These are phyloP conservation scores for Citeromyces siamensis DNA, from an alignment of 1,139 yeast genomes.

Conservation along the genomic window DNA sequence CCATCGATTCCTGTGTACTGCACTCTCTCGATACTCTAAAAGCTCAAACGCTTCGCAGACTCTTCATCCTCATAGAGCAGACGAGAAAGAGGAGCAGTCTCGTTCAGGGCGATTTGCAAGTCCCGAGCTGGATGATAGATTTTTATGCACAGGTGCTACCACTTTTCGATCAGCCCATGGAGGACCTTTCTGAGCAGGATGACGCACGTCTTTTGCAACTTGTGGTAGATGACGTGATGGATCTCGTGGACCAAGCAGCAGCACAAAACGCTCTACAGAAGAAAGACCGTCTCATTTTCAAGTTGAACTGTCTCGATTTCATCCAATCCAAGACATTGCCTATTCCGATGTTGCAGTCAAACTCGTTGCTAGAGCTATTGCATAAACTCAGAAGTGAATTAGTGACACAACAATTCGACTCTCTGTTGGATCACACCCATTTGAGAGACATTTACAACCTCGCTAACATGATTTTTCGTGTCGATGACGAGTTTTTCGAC, in stretches of 20 bases:
- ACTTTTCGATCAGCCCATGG: slow-evolving; percentile 31
- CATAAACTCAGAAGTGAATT: slow-evolving; percentile 6
- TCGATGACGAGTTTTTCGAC: slow-evolving; percentile 40
- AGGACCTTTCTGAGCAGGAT: slow-evolving; percentile 13
- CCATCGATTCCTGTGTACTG: slow-evolving; percentile 8
- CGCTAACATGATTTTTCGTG: slow-evolving; percentile 60
- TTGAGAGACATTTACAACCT: slow-evolving; percentile 46
- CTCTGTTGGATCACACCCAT: slow-evolving; percentile 34
- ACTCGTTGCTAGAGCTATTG: slow-evolving; percentile 22
- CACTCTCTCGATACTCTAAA: slow-evolving; percentile 14
- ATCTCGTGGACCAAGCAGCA: slow-evolving; percentile 20
- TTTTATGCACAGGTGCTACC: slow-evolving; percentile 39
- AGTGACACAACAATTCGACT: slow-evolving; percentile 21
- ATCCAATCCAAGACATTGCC: slow-evolving; percentile 44
- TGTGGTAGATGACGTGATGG: slow-evolving; percentile 30
- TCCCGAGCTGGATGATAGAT: slow-evolving; percentile 66
- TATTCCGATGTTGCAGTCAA: slow-evolving; percentile 20
- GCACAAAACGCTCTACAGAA: slow-evolving; percentile 8
- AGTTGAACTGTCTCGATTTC: slow-evolving; percentile 48
- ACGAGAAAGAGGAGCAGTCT: slow-evolving; percentile 28
- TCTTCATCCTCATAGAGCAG: slow-evolving; percentile 20
- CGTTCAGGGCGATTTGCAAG: slow-evolving; percentile 31
- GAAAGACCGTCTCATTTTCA: slow-evolving; percentile 22
- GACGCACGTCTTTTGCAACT: slow-evolving; percentile 23
- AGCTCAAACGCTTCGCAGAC: slow-evolving; percentile 25